Conservation (phyloP, 148 eudicot species). For the Gaultheria prostrata region DNA sequence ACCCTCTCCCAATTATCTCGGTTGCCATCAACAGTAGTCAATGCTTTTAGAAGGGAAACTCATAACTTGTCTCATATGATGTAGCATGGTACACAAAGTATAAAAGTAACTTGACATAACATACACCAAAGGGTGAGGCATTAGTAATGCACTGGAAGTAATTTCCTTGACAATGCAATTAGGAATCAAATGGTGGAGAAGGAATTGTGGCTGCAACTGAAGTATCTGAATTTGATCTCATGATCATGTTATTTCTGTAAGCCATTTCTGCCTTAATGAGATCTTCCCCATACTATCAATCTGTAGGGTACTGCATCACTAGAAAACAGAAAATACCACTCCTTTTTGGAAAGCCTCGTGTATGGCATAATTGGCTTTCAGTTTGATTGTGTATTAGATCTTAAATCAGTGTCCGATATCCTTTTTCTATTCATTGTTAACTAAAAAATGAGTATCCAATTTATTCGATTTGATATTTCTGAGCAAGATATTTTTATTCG, state of each 20-base stretch:
- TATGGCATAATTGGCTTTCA: background rate
- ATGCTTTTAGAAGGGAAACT: background rate
- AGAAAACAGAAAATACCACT: background rate
- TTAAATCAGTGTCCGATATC: background rate
- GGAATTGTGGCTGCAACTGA: background rate
- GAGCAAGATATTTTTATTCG: background rate
- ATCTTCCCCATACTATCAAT: background rate
- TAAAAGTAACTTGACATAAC: background rate
- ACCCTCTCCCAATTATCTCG: background rate
- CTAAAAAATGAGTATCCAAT: background rate
- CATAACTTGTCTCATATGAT: background rate
- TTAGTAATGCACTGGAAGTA: background rate
- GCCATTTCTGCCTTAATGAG: background rate
- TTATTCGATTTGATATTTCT: background rate
- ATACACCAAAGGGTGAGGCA: background rate
- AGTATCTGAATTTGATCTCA: conserved; percentile 5
- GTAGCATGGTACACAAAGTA: background rate
- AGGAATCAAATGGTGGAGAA: background rate
- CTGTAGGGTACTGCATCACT: background rate
- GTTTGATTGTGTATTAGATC: background rate
- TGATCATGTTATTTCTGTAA: background rate
- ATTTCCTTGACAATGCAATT: background rate
- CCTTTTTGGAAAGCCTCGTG: background rate
- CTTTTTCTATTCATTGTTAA: background rate
- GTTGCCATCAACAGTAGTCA: background rate